Base-by-base conservation (phyloP, 139 green algal genomes). In the Tetraselmis striata region DNA sequence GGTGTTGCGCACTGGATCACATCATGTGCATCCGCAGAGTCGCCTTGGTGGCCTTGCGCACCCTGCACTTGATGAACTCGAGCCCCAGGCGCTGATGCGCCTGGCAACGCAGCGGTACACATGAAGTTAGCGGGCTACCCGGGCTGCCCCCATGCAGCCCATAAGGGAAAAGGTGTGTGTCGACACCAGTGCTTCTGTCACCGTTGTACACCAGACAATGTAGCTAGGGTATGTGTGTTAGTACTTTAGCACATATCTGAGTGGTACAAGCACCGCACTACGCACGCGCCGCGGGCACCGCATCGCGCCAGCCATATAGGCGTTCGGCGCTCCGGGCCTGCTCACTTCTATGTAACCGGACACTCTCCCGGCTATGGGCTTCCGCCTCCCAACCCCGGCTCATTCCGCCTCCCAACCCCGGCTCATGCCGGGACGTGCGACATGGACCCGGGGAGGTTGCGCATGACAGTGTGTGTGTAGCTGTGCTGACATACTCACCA, bases 21-120 rank as follows among this genome's bases (percentile, higher is more conserved):
- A 94, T 96, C 85, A 97, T 88, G 79, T 97, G 93, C 85, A 95
- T 94, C 28, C 87, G 90, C 23, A 98, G 87, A 27, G 89, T 86
- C 25, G 85, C 77, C 59, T 81, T 80, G 23, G 78, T 98, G 23
- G 92, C 95, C 81, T 94, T 94, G 11, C 95, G 86, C 28, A 98
- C 93, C 1, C 90, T 82, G 84, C 95, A 98, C 31, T 84, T 84
- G 25, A 98, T 98, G 29, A 88, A 95, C 28, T 93, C 83, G 58
- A 87, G 59, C 0, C 94, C 94, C 77, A 98, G 85, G 31, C 89
- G 81, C 82, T 95, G 88, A 76, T 96, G 92, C 0, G 95, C 94
- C 85, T 91, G 79, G 28, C 83, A 77, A n/a, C n/a, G n/a, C n/a
- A n/a, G n/a, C n/a, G n/a, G n/a, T n/a, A n/a, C n/a, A n/a, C n/a